These are phyloP conservation scores for Aspergillus pseudoviridinutans DNA, from an alignment of 2,329 filamentous ascomycete species.

Conservation along the genomic window DNA sequence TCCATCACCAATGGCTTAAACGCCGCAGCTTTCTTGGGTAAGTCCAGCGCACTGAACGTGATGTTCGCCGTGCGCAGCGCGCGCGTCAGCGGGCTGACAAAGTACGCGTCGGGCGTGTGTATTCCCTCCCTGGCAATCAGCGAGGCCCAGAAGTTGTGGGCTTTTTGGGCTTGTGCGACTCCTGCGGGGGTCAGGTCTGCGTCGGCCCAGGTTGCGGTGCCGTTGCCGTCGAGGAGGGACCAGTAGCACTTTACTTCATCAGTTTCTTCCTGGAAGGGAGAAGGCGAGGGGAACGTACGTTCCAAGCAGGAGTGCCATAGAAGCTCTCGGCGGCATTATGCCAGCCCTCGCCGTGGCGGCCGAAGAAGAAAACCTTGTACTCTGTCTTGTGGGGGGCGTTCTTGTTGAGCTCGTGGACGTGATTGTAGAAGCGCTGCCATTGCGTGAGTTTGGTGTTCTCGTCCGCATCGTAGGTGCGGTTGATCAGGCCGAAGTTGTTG, in stretches of 20 bases:
- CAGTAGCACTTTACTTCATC: constrained; percentile 59
- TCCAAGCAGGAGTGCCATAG: constrained; percentile 59
- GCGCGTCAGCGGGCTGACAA: constrained; percentile 53
- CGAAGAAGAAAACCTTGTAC: constrained; percentile 57
- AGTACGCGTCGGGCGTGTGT: constrained; percentile 52
- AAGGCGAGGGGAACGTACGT: constrained; percentile 47
- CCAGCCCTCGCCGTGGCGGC: constrained; percentile 57
- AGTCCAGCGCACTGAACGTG: constrained; percentile 39
- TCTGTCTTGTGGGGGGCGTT: constrained; percentile 37
- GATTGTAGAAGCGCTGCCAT: constrained; percentile 54
- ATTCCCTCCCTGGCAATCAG: constrained; percentile 45
- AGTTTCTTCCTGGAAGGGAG: no score
- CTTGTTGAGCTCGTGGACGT: constrained; percentile 46
- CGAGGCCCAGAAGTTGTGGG: constrained; percentile 47
- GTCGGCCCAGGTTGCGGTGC: constrained; percentile 53
- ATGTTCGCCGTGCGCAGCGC: constrained; percentile 54
- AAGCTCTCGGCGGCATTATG: constrained; percentile 57
- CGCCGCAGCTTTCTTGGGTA: background rate
- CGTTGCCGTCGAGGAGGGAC: constrained; percentile 54
- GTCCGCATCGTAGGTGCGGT: constrained; percentile 44
- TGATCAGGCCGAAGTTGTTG: constrained; percentile 48
- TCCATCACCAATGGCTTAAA: constrained; percentile 56
- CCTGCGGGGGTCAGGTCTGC: constrained; percentile 53
- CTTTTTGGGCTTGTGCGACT: constrained; percentile 45
- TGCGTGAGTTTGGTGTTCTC: constrained; percentile 40